Base-by-base conservation (phyloP, 306 rosid species). In the Vicia faba region DNA sequence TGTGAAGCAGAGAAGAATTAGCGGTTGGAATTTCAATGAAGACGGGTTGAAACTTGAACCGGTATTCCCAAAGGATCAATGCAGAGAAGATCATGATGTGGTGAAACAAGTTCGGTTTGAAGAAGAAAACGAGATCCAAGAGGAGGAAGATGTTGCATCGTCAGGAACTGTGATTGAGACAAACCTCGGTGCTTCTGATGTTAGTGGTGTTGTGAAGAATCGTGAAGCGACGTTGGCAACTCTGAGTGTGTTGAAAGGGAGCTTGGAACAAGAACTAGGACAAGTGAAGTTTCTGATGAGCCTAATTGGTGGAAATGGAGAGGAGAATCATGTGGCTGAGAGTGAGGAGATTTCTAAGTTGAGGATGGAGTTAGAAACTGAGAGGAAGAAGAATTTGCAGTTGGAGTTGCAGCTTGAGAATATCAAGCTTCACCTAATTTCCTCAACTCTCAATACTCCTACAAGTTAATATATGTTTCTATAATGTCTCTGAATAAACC, bases 21-120 rank as follows among this genome's bases (percentile, higher is more conserved):
- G 84, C 40, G 84, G 87, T 5, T 87, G 92, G 95, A 82, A 85
- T 60, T 90, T 82, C 77, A 84, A 90, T 43, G 88, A 87, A 75
- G 88, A 87, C 0, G 85, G 78, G 2, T 76, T 90, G 55, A 45
- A 80, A 12, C 83, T 90, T 12, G 75, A 83, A 8, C 85, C 89
- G 3, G 80, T 84, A 0, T 89, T 85, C 35, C 91, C 84, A 3
- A 64, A 50, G 0, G 72, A 59, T 25, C 41, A 73, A 26, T 8
- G 66, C 5, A 10, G 0, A 0, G 76, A 50, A 1, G 23, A 66
- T 20, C 48, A 66, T 35, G 33, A 66, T 0, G 25, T 14, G 0
- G 65, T 20, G 5, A 83, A 81, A 66, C 73, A 65, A 54, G 84
- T 77, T 11, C 5, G 50, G 9, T 70, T 77, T 59, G 84, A 68